These are phyloP conservation scores for Hordeum vulgare DNA, from an alignment of 176 grass and related monocot species.

Conservation along the genomic window MorexV3_pseudomolecules_assembly NC_058518.1:480271913-480272412, in stretches of 20 bases:
- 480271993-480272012: constrained; percentile 35
- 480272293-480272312: background rate
- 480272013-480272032: constrained; percentile 62
- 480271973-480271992: constrained; percentile 38
- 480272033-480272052: constrained; percentile 94
- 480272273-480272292: background rate
- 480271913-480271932: constrained; percentile 13
- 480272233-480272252: constrained; percentile 19
- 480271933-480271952: constrained; percentile 23
- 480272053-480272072: constrained; percentile 50
- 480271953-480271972: constrained; percentile 33
- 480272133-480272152: constrained; percentile 97
- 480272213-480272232: constrained; percentile 10
- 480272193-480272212: constrained; percentile 21
- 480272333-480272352: background rate
- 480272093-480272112: constrained; percentile 20
- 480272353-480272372: background rate
- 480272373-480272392: background rate
- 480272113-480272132: constrained; percentile 54
- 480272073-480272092: background rate
- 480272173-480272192: constrained; percentile 49
- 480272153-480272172: constrained; percentile 89
- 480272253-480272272: background rate
- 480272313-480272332: background rate
- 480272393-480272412: background rate